Base-by-base conservation (phyloP, 2,329 filamentous ascomycete genomes). In the Ophidiomyces ophidiicola region DNA sequence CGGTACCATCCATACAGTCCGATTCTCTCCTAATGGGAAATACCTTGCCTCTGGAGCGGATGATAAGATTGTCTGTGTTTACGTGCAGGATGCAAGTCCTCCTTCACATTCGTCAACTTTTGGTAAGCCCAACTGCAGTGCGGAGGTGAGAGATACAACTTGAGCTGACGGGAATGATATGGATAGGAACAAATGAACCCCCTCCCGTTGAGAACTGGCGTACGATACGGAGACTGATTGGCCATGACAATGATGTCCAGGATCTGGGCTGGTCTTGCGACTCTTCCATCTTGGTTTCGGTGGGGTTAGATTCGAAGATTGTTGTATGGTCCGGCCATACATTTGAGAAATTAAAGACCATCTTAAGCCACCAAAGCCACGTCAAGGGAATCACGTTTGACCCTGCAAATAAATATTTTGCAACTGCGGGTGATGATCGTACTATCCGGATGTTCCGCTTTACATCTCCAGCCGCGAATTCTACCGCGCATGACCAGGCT, bases 381-480 rank as follows among this genome's bases (percentile, higher is more conserved):
- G 90, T 98, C 65, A 98, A 98, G 60, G 90, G 92, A 46, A 92
- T 98, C 53, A 94, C 88, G 0, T 98, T 98, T 56, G 90, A 98
- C 56, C 90, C 90, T 0, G 90, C 90, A 29, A 96, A 96, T 67
- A 98, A 96, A 58, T 98, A 94, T 68, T 98, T 98, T 61, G 90
- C 92, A 11, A 98, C 92, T 0, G 87, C 92, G 2, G 94, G 86
- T 63, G 90, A 98, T 59, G 90, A 98, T 60, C 78, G 90, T 44
- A 88, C 86, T 2, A 93, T 98, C 62, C 93, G 93, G 59, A 84
- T 98, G 52, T 96, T 93, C 62, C 78, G 87, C 43, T 98, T 94
- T 59, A 94, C 83, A 2, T 82, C 88, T 1, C 87, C 90, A 0
- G 74, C 80, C 1, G 83, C 90, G 6, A 94, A 94, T 57, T 84